These are phyloP conservation scores for Diaporthe nobilis DNA, from an alignment of 2,329 filamentous ascomycete species.

Conservation along the genomic window DNA sequence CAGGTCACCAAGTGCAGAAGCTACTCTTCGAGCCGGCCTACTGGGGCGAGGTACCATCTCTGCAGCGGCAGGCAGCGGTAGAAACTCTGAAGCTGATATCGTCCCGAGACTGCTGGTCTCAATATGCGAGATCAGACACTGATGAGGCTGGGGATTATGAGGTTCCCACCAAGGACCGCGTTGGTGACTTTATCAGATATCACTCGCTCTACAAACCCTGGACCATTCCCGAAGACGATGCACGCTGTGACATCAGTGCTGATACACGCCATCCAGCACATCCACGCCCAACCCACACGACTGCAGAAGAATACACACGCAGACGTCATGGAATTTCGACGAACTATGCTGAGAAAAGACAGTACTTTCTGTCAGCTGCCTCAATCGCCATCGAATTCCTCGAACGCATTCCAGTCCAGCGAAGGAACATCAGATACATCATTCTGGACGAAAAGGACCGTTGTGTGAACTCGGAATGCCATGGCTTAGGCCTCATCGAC, in stretches of 20 bases:
- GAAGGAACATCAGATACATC: background rate
- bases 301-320: background rate
- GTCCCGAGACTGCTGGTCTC: background rate
- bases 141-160: background rate
- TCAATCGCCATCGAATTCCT: conserved; percentile 3
- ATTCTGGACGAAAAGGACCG: background rate
- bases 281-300: background rate
- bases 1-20: background rate
- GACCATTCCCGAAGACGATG: conserved; percentile 4
- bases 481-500: conserved; percentile 1
- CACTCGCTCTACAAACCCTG: conserved; percentile 7
- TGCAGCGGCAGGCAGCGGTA: conserved; percentile 5
- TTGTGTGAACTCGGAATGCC: background rate
- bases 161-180: background rate
- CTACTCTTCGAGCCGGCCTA: background rate
- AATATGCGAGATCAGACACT: background rate
- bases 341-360: too few relatives aligned
- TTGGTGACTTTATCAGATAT: background rate
- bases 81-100: conserved; percentile 2
- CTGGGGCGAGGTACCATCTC: background rate
- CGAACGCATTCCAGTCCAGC: background rate
- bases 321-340: too few relatives aligned
- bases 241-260: background rate
- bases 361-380: background rate
- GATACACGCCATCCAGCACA: background rate